Evolutionary conservation across 768 basidiomycete genomes (phyloP), one percentile per base, ranked within the genome.

Genomic region (Pisolithus tinctorius): DNA sequence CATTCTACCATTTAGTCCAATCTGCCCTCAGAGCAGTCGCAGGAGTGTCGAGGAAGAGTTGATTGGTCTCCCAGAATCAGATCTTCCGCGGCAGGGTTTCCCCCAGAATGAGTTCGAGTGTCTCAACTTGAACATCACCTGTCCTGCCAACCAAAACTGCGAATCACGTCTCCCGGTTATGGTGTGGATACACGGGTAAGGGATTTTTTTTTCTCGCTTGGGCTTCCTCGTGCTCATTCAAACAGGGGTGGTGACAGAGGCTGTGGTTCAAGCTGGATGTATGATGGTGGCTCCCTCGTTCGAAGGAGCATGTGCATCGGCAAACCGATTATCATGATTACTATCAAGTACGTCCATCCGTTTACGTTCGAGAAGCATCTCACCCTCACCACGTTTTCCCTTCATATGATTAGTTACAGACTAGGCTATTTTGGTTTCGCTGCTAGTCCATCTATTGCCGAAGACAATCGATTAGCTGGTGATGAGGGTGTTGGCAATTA

Each of bases 121-220:
- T 65, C 71, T 89, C 23, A 90, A 88, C 62, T 65, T 90, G 53
- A 88, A 87, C 66, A 85, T 90, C 48, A 87, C 86, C n/a, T 78
- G 79, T 50, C 88, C 88, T 9, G 80, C 76, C 25, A 79, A 77
- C 16, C 70, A 82, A 17, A 71, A 66, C 4, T 58, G 75, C 3
- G 69, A 71, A 43, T 82, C 84, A 38, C 74, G 71, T 40, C 55
- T 84, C 14, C 88, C 88, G 6, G 86, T 90, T 57, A 88, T 90
- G 87, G 64, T 88, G 42, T 90, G 87, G 88, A 72, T 90, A n/a
- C 88, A 90, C 68, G 88, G 88, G 87, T 89, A 58, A 41, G 81
- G 71, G 29, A 27, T 23, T 45, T 39, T 17, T 39, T 50, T 25
- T 51, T 48, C 25, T 37, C 49, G 7, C 47, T 57, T n/a, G 17